A percentile compares a stretch with the other conserved stretches of the same genome.
phyloP scores from a whole-genome alignment of 1,284 basidiomycete species.

The Boletus smithii region DNA sequence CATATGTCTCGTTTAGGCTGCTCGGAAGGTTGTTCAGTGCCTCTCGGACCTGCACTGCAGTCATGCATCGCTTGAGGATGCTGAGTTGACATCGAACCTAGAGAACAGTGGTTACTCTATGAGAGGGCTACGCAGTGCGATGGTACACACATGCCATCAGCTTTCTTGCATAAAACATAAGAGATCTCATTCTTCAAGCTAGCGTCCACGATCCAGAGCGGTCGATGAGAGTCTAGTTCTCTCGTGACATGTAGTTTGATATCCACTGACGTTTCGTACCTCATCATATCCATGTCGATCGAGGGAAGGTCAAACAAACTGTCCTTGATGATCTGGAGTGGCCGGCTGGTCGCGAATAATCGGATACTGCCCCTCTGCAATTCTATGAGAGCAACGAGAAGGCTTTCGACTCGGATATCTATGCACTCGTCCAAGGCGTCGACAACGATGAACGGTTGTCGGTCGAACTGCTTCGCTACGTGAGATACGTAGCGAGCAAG shows the following conservation, averaged over 20 bases:
- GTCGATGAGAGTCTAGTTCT: conserved; percentile 13
- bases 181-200: conserved; percentile 11
- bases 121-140: neutral
- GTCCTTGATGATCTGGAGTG: conserved; percentile 8
- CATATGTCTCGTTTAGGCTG: conserved; percentile 8
- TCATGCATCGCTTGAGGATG: neutral
- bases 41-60: neutral
- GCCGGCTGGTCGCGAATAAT: conserved; percentile 16
- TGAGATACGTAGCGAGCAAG: conserved; percentile 4
- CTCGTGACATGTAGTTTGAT: conserved; percentile 9
- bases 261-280: neutral
- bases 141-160: conserved; percentile 11
- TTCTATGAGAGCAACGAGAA: neutral
- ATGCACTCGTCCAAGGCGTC: conserved; percentile 16
- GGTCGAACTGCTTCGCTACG: neutral
- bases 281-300: conserved; percentile 9
- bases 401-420: neutral
- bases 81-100: conserved; percentile 13
- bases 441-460: conserved; percentile 7
- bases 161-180: neutral
- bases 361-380: neutral
- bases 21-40: conserved; percentile 1
- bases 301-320: neutral
- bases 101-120: no score
- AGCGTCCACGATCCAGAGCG: neutral